Conservation (phyloP, 2,329 filamentous ascomycete species). For the Stachybotrys elegans region DNA sequence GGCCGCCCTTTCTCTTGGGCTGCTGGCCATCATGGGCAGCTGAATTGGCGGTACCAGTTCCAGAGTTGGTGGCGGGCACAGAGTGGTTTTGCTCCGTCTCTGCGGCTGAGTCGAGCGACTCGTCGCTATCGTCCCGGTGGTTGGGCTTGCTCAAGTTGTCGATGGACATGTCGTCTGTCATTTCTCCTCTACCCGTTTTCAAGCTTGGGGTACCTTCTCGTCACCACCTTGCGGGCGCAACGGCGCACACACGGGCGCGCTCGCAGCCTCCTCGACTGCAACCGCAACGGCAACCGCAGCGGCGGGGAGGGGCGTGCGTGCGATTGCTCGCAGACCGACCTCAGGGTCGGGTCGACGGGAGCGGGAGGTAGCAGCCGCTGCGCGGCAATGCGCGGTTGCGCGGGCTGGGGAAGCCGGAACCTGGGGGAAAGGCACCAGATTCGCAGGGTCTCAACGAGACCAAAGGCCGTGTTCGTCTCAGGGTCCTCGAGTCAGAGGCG, state of each 20-base stretch:
- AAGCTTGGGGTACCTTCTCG: too few species aligned
- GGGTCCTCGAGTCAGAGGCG: constrained; percentile 12
- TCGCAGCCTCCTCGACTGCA: constrained; percentile 4
- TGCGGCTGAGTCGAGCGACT: constrained; percentile 56
- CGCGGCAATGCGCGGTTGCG: constrained; percentile 32
- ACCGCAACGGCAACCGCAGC: constrained; percentile 2
- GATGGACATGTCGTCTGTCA: constrained; percentile 65
- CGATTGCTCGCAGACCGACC: not conserved
- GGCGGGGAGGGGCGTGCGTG: too few species aligned
- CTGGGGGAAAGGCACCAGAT: constrained; percentile 19
- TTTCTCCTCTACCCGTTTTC: constrained; percentile 38
- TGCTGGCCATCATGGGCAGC: constrained; percentile 50
- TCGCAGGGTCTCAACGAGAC: constrained; percentile 15
- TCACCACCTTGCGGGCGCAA: not conserved
- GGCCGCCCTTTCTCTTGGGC: constrained; percentile 94
- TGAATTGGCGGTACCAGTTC: constrained; percentile 24
- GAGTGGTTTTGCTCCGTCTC: constrained; percentile 45
- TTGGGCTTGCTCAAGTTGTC: constrained; percentile 38
- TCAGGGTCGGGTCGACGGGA: constrained; percentile 11
- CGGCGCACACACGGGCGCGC: too few species aligned
- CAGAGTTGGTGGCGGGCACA: constrained; percentile 20
- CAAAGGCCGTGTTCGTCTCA: constrained; percentile 22
- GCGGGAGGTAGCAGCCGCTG: constrained; percentile 28
- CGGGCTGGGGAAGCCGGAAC: constrained; percentile 27
- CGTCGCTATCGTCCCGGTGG: constrained; percentile 52